Conservation (phyloP, 371 early-diverging fungal genomes). For the Mortierella sp. region DNA sequence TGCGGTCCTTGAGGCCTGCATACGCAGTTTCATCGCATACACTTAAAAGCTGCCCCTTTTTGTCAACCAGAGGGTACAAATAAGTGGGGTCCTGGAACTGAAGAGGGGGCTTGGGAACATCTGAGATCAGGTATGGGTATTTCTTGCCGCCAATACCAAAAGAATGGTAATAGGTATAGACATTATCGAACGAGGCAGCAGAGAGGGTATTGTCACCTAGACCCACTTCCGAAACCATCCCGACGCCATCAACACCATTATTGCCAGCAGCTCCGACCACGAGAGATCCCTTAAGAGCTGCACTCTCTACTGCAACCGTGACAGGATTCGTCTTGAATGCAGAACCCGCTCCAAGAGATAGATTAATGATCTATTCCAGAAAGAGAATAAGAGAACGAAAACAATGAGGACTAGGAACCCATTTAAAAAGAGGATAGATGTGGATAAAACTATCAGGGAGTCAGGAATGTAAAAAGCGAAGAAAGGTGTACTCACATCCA, state of each 20-base stretch:
- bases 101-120: too few relatives aligned
- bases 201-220: constrained; percentile 66
- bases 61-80: constrained; percentile 15
- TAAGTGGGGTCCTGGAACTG: constrained; percentile 1
- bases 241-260: constrained; percentile 72
- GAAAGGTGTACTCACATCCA: constrained; percentile 28
- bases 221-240: constrained; percentile 66
- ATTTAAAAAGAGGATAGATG: background rate
- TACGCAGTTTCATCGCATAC: constrained; percentile 57
- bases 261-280: constrained; percentile 75
- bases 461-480: too few relatives aligned
- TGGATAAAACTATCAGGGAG: too few relatives aligned
- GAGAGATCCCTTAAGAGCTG: constrained; percentile 53
- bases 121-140: constrained; percentile 9
- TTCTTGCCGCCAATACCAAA: constrained; percentile 8
- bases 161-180: constrained; percentile 34
- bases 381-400: constrained; percentile 2
- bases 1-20: constrained; percentile 40
- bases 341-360: constrained; percentile 69
- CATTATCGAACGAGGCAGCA: constrained; percentile 76
- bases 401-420: background rate
- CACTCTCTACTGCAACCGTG: constrained; percentile 47
- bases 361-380: constrained; percentile 55
- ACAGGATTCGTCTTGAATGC: constrained; percentile 55
- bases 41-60: constrained; percentile 38